Evolutionary conservation across 768 basidiomycete species (phyloP).

Genomic region (Tricholoma terreum): DNA sequence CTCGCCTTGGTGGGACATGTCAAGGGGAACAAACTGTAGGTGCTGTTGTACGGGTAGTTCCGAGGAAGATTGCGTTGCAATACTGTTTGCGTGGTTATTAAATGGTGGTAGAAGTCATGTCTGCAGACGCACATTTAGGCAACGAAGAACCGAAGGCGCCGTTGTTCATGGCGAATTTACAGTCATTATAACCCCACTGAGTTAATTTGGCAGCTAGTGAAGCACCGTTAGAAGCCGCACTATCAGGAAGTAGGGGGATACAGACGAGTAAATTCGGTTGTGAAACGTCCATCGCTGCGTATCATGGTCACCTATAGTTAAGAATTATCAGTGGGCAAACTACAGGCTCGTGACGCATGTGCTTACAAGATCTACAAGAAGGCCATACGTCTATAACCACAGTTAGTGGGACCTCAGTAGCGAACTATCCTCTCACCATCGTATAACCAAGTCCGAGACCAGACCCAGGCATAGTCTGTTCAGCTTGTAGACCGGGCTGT

Average conservation of each 20-base stretch:
- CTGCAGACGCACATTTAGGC: constrained; percentile 15
- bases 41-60: constrained; percentile 19
- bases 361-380: constrained; percentile 19
- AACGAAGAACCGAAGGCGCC: constrained; percentile 19
- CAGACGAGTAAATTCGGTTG: constrained; percentile 12
- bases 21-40: constrained; percentile 23
- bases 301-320: constrained; percentile 17
- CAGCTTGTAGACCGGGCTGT: constrained; percentile 18
- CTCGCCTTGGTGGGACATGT: constrained; percentile 5
- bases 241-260: not conserved
- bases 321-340: not conserved
- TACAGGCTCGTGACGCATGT: not conserved
- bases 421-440: constrained; percentile 15
- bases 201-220: constrained; percentile 11
- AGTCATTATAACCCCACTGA: constrained; percentile 22
- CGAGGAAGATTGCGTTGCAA: constrained; percentile 21
- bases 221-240: not conserved
- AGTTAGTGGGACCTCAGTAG: not conserved
- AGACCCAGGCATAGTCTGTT: constrained; percentile 7
- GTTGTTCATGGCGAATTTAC: constrained; percentile 9
- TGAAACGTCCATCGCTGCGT: constrained; percentile 19
- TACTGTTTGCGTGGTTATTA: constrained; percentile 10
- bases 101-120: not conserved
- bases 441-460: constrained; percentile 23
- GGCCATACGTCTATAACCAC: constrained; percentile 14